A percentile compares a stretch with the other conserved stretches of the same genome.
phyloP scores from a whole-genome alignment of 2,329 filamentous ascomycete species.

The Phoma sp. region DNA sequence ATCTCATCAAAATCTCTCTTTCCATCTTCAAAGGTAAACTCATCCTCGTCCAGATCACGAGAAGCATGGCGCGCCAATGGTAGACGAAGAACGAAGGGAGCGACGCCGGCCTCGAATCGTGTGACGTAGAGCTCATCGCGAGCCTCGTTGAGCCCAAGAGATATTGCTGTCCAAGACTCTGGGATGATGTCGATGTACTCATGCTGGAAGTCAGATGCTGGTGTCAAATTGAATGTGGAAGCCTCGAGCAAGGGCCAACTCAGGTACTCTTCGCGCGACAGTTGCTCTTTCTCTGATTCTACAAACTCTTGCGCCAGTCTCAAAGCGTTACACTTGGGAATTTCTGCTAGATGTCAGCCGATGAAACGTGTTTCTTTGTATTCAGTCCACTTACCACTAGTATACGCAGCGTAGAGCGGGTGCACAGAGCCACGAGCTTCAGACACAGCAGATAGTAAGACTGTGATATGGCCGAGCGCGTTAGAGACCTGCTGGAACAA shows the following conservation, averaged over 20 bases:
- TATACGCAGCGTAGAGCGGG: constrained; percentile 49
- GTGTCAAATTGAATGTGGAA: constrained; percentile 45
- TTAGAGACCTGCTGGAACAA: constrained; percentile 60
- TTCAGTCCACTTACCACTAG: constrained; percentile 35
- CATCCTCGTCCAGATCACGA: constrained; percentile 77
- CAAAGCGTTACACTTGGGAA: constrained; percentile 72
- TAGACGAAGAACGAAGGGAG: constrained; percentile 84
- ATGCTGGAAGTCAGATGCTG: constrained; percentile 67
- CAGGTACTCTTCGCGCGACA: constrained; percentile 44
- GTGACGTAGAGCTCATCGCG: constrained; percentile 86
- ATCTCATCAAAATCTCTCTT: constrained; percentile 82
- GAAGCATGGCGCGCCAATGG: constrained; percentile 83
- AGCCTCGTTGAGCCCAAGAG: constrained; percentile 81
- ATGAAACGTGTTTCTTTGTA: background rate
- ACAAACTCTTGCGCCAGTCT: constrained; percentile 66
- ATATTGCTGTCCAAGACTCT: constrained; percentile 81
- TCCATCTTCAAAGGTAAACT: constrained; percentile 83
- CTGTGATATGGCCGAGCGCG: constrained; percentile 45
- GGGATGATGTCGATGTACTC: constrained; percentile 89
- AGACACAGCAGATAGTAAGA: constrained; percentile 48
- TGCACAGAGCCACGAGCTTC: constrained; percentile 43
- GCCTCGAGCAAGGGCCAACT: constrained; percentile 49
- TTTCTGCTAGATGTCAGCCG: constrained; percentile 56
- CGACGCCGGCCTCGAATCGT: constrained; percentile 75
- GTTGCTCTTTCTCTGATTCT: constrained; percentile 55